These are phyloP conservation scores for Zelopaecilomyces penicillatus DNA, from an alignment of 2,329 filamentous ascomycete genomes.

Conservation along the genomic window DNA sequence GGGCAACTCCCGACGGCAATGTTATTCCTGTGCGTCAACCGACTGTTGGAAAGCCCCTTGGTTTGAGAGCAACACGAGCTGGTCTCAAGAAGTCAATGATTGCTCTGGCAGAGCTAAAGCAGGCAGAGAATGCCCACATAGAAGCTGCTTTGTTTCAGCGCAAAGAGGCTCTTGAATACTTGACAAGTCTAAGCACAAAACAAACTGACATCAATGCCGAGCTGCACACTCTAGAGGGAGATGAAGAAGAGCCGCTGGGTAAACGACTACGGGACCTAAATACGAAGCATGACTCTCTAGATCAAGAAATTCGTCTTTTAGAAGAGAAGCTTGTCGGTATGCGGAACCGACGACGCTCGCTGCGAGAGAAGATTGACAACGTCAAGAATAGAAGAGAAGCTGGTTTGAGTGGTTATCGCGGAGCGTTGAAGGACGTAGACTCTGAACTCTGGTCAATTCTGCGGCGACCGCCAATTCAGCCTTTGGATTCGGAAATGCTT, in stretches of 20 bases:
- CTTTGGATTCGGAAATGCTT: slow-evolving; percentile 41
- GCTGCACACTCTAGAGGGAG: slow-evolving; percentile 45
- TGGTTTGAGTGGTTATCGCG: slow-evolving; percentile 62
- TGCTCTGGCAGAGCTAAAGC: slow-evolving; percentile 56
- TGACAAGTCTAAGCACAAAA: slow-evolving; percentile 45
- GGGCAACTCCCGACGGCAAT: slow-evolving; percentile 33
- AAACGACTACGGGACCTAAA: slow-evolving; percentile 53
- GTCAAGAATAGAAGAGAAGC: slow-evolving; percentile 59
- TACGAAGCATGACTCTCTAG: slow-evolving; percentile 44
- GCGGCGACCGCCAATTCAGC: slow-evolving; percentile 45
- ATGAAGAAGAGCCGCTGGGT: slow-evolving; percentile 49
- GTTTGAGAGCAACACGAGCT: slow-evolving; percentile 54
- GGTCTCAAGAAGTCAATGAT: slow-evolving; percentile 56
- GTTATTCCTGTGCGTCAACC: slow-evolving; percentile 56
- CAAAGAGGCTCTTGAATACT: slow-evolving; percentile 47
- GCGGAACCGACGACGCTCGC: slow-evolving; percentile 49
- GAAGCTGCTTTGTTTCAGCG: slow-evolving; percentile 48
- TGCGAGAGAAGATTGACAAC: slow-evolving; percentile 53
- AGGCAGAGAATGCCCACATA: slow-evolving; percentile 57
- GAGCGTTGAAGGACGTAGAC: slow-evolving; percentile 59
- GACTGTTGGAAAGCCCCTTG: slow-evolving; percentile 37
- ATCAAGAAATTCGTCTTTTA: slow-evolving; percentile 55
- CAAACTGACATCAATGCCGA: slow-evolving; percentile 41
- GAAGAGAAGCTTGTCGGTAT: slow-evolving; percentile 56
- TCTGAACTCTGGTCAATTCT: slow-evolving; percentile 52